Conservation (phyloP, 2,329 filamentous ascomycete genomes). For the Fusarium liriodendri region DNA sequence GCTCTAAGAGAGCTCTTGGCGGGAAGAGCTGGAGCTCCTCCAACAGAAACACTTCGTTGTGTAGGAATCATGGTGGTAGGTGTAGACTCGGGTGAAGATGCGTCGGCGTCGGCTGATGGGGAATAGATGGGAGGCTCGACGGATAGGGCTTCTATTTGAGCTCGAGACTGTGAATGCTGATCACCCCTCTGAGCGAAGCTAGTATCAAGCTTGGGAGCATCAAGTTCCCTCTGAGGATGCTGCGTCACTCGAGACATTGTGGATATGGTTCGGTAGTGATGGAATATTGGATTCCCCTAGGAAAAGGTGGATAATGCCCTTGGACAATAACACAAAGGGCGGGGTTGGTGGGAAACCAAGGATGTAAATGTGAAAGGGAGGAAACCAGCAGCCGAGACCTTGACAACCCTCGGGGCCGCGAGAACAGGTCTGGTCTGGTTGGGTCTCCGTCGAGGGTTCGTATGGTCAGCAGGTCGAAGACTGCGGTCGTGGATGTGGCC, state of each 20-base stretch:
- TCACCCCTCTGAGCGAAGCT: slow-evolving; percentile 27
- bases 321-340: slow-evolving; percentile 17
- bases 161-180: slow-evolving; percentile 27
- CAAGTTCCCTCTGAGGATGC: slow-evolving; percentile 35
- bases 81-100: slow-evolving; percentile 34
- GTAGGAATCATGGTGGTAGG: slow-evolving; percentile 46
- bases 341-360: slow-evolving; percentile 7
- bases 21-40: slow-evolving; percentile 58
- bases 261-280: slow-evolving; percentile 17
- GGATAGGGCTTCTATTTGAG: slow-evolving; percentile 44
- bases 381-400: slow-evolving; percentile 3
- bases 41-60: slow-evolving; percentile 34
- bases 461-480: slow-evolving; percentile 21
- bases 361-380: slow-evolving; percentile 16
- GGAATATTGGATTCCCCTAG: slow-evolving; percentile 37
- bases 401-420: slow-evolving; percentile 7
- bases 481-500: slow-evolving; percentile 31
- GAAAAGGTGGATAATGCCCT: slow-evolving; percentile 9
- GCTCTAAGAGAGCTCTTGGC: slow-evolving; percentile 61
- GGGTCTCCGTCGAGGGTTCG: not conserved
- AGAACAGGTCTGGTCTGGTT: slow-evolving; percentile 32
- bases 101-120: slow-evolving; percentile 39
- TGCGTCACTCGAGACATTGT: slow-evolving; percentile 43
- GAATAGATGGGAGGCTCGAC: slow-evolving; percentile 42
- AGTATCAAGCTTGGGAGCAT: slow-evolving; percentile 34